Percentiles rank a stretch among this genome's conserved stretches.
phyloP scores from a whole-genome alignment of 1,284 basidiomycete genomes.

The Malassezia obtusa region DNA sequence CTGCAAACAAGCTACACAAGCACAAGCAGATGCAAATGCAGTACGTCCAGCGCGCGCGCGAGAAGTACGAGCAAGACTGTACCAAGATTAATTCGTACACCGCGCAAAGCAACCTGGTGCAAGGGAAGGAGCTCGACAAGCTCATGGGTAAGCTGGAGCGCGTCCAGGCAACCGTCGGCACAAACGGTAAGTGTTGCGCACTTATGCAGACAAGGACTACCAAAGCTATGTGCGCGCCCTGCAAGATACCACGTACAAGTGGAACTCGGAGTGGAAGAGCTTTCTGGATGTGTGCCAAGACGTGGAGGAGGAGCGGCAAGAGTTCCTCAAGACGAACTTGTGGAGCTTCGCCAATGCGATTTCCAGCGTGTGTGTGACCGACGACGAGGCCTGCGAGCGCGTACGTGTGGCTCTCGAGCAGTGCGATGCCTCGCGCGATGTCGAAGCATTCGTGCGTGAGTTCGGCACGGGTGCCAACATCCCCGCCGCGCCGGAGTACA shows the following conservation, averaged over 20 bases:
- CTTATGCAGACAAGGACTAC: conserved; percentile 57
- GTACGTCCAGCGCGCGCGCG: conserved; percentile 58
- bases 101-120: conserved; percentile 80
- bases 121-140: conserved; percentile 88
- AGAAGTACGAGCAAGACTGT: conserved; percentile 90
- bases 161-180: conserved; percentile 75
- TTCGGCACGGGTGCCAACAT: conserved; percentile 41
- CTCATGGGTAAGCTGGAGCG: conserved; percentile 76
- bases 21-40: conserved; percentile 44
- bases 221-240: conserved; percentile 72
- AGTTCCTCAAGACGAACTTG: conserved; percentile 85
- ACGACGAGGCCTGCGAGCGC: conserved; percentile 61
- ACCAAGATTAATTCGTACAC: conserved; percentile 90
- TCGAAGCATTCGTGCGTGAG: conserved; percentile 38
- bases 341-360: conserved; percentile 95
- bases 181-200: conserved; percentile 51
- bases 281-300: conserved; percentile 68
- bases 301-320: conserved; percentile 82
- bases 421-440: conserved; percentile 38
- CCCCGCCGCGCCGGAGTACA: conserved; percentile 44
- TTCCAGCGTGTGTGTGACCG: conserved; percentile 85
- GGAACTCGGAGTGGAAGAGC: conserved; percentile 84
- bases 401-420: conserved; percentile 42
- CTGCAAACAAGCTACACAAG: conserved; percentile 41
- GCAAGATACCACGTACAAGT: conserved; percentile 69